Evolutionary conservation across 257 asterid genomes (phyloP).

Genomic region (Orobanche coerulescens): DNA sequence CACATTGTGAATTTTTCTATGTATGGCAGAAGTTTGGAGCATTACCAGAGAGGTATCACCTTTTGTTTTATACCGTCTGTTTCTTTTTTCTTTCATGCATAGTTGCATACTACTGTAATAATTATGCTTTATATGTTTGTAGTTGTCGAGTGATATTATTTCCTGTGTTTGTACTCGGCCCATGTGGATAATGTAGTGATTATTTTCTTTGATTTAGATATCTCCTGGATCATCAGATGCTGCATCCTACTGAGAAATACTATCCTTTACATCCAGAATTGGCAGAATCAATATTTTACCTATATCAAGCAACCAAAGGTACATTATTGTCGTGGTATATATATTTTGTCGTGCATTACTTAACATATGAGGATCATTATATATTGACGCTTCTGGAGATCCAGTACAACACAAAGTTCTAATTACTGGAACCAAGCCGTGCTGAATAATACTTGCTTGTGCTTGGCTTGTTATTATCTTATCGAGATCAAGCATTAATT

Average conservation of each 20-base stretch:
- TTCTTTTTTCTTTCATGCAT: not conserved
- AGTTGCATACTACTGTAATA: no score
- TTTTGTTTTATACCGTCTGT: not conserved
- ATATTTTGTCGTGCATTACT: no score
- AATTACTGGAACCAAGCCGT: no score
- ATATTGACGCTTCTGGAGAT: no score
- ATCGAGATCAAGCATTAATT: no score
- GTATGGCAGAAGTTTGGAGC: conserved; percentile 86
- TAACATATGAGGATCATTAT: no score
- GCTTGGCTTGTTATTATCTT: no score
- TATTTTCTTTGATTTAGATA: conserved; percentile 39
- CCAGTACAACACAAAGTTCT: no score
- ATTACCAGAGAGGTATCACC: conserved; percentile 83
- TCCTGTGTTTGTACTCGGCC: no score
- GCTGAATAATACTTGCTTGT: no score
- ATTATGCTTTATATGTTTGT: not conserved
- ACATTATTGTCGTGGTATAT: no score
- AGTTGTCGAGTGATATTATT: not conserved
- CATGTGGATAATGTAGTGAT: no score
- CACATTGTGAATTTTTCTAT: conserved; percentile 80
- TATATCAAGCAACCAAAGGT: conserved; percentile 98
- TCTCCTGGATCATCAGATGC: conserved; percentile 79
- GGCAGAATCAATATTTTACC: conserved; percentile 93
- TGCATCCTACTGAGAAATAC: conserved; percentile 97
- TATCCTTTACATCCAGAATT: conserved; percentile 95